phyloP scores from a whole-genome alignment of 2,329 filamentous ascomycete species.

The Ilyonectria mors-panacis region DNA sequence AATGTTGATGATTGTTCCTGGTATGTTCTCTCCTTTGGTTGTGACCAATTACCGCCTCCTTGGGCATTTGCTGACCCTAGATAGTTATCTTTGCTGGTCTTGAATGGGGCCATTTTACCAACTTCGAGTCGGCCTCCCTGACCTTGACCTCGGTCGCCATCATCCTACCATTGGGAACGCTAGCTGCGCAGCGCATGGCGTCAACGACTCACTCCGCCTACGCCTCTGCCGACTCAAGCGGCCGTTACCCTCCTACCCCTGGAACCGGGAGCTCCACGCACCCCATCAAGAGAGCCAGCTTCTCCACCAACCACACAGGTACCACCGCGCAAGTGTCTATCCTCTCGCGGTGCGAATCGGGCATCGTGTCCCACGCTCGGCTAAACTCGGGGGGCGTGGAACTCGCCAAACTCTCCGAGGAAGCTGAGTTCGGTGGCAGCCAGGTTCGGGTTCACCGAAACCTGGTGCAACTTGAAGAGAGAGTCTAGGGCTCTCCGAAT shows the following conservation, averaged over 20 bases:
- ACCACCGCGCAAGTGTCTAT: constrained; percentile 40
- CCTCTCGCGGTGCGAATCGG: constrained; percentile 47
- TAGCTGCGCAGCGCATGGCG: constrained; percentile 65
- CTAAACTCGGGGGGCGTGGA: constrained; percentile 52
- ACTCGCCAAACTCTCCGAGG: constrained; percentile 50
- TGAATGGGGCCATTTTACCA: constrained; percentile 58
- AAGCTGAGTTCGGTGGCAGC: constrained; percentile 26
- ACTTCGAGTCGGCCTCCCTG: constrained; percentile 66
- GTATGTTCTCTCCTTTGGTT: constrained; percentile 52
- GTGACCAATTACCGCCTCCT: background rate
- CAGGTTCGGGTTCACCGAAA: constrained; percentile 51
- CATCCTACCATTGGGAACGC: constrained; percentile 66
- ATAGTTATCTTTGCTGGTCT: constrained; percentile 67
- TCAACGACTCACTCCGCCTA: constrained; percentile 42
- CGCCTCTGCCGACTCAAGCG: constrained; percentile 36
- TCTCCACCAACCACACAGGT: constrained; percentile 34
- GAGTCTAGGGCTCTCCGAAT: constrained; percentile 40
- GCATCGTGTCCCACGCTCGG: constrained; percentile 31
- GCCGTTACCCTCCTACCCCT: constrained; percentile 31
- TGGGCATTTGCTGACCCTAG: background rate
- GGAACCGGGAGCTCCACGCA: constrained; percentile 32
- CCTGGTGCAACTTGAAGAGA: constrained; percentile 52
- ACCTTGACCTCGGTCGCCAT: constrained; percentile 65
- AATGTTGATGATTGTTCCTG: constrained; percentile 69
- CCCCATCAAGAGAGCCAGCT: constrained; percentile 44